Percentiles rank a stretch among this genome's conserved stretches.
These are phyloP conservation scores for Aureobasidium lini DNA, from an alignment of 2,329 filamentous ascomycete species.

Conservation along the genomic window DNA sequence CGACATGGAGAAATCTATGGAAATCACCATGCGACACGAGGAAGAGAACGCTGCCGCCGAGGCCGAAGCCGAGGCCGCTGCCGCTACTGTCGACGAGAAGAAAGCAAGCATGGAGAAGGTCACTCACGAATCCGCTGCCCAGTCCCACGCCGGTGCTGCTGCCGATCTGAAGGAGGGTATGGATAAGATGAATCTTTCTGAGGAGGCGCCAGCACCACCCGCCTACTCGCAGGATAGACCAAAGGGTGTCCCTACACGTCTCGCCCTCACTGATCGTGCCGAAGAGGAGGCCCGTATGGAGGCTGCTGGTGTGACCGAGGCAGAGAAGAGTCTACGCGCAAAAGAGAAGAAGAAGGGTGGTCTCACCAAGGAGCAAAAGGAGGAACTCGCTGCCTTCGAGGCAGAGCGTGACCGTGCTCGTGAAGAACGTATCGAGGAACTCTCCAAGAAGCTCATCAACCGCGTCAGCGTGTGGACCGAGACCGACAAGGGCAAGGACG, in stretches of 20 bases:
- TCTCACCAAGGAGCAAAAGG: constrained; percentile 83
- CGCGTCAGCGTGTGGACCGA: constrained; percentile 94
- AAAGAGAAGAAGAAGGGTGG: constrained; percentile 87
- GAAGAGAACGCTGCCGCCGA: constrained; percentile 36
- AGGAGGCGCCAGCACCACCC: constrained; percentile 9
- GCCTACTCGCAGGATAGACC: constrained; percentile 26
- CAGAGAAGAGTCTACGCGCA: constrained; percentile 67
- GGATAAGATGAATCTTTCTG: constrained; percentile 14
- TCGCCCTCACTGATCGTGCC: constrained; percentile 73
- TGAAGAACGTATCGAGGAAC: constrained; percentile 79
- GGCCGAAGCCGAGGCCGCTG: constrained; percentile 23
- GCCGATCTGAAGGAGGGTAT: constrained; percentile 26
- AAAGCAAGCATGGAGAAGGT: constrained; percentile 29
- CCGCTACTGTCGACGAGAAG: constrained; percentile 47
- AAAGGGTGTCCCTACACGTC: constrained; percentile 63
- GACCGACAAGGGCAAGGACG: constrained; percentile 79
- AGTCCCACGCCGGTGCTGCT: constrained; percentile 12
- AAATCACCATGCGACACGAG: constrained; percentile 80
- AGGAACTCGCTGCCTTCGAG: constrained; percentile 84
- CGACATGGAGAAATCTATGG: constrained; percentile 95
- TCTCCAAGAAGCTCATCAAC: constrained; percentile 78
- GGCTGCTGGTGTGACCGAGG: constrained; percentile 58
- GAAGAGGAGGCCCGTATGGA: constrained; percentile 66
- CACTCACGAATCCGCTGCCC: background rate
- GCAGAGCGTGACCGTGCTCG: constrained; percentile 74